A percentile compares a stretch with the other conserved stretches of the same genome.
Evolutionary conservation across 768 basidiomycete species (phyloP).

Genomic region (Pleurotus tuber-regium): DNA sequence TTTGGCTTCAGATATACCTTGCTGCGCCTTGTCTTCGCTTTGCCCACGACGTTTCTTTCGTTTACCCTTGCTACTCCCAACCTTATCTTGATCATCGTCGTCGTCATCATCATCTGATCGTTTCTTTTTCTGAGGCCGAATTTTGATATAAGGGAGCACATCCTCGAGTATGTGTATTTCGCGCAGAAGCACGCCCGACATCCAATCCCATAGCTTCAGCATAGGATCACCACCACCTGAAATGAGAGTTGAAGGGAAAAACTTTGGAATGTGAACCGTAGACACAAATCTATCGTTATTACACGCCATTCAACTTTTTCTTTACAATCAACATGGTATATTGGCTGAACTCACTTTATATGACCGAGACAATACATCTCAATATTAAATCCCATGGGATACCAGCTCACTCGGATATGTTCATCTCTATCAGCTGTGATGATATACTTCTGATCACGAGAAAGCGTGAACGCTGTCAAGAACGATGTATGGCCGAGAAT

Average conservation of each 20-base stretch:
- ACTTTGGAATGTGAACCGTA: constrained; percentile 66
- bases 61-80: constrained; percentile 17
- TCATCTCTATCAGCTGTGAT: constrained; percentile 94
- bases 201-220: constrained; percentile 81
- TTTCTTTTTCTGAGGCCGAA: constrained; percentile 30
- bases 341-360: constrained; percentile 55
- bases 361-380: constrained; percentile 89
- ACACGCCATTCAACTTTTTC: too few species aligned
- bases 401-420: constrained; percentile 91
- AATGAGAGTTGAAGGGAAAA: constrained; percentile 49
- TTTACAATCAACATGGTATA: background rate
- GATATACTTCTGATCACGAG: constrained; percentile 66
- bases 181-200: constrained; percentile 50
- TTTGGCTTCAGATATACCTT: constrained; percentile 17
- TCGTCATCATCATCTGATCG: constrained; percentile 32
- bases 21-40: constrained; percentile 13
- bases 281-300: constrained; percentile 67
- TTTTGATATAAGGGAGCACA: constrained; percentile 49
- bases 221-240: constrained; percentile 87
- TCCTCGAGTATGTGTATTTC: constrained; percentile 49
- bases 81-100: constrained; percentile 23
- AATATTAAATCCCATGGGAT: constrained; percentile 80
- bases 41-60: constrained; percentile 14
- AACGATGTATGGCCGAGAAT: constrained; percentile 89
- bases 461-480: constrained; percentile 70